A percentile compares a stretch with the other conserved stretches of the same genome.
These are phyloP conservation scores for Metschnikowia koreensis DNA, from an alignment of 805 yeast genomes.

Conservation along the genomic window DNA sequence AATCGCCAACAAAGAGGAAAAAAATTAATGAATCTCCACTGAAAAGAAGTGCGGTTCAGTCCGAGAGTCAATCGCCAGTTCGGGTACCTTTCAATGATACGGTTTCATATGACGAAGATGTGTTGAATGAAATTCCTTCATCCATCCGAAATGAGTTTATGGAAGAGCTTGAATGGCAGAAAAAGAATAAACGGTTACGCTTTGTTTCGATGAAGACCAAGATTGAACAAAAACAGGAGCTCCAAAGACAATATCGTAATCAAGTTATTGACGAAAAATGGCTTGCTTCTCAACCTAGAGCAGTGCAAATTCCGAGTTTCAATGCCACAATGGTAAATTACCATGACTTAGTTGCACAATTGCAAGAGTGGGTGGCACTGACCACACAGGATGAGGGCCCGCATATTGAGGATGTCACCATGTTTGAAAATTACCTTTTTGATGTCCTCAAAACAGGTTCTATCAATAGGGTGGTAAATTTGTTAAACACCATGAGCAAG, in stretches of 20 bases:
- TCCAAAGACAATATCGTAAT: constrained; percentile 4
- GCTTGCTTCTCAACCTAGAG: constrained; percentile 11
- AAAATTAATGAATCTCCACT: constrained; percentile 20
- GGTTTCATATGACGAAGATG: constrained; percentile 34
- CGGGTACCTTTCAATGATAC: constrained; percentile 24
- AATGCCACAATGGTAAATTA: neutral
- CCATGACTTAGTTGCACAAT: constrained; percentile 10
- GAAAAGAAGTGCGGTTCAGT: constrained; percentile 14
- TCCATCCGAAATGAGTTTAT: constrained; percentile 35
- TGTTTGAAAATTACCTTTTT: constrained; percentile 10
- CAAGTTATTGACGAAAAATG: constrained; percentile 11
- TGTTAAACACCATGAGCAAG: constrained; percentile 6
- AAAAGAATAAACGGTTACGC: constrained; percentile 25
- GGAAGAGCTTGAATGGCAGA: constrained; percentile 33
- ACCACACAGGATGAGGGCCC: constrained; percentile 16
- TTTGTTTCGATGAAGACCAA: constrained; percentile 29
- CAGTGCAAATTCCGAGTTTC: neutral
- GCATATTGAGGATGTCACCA: constrained; percentile 15
- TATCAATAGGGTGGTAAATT: constrained; percentile 2
- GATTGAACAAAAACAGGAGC: constrained; percentile 15
- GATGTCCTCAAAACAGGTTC: constrained; percentile 5
- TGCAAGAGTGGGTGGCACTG: constrained; percentile 14
- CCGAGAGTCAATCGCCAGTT: constrained; percentile 1
- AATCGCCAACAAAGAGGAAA: constrained; percentile 25
- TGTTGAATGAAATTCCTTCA: constrained; percentile 39